These are phyloP conservation scores for Didymella pomorum DNA, from an alignment of 2,329 filamentous ascomycete species.

Conservation along the genomic window DNA sequence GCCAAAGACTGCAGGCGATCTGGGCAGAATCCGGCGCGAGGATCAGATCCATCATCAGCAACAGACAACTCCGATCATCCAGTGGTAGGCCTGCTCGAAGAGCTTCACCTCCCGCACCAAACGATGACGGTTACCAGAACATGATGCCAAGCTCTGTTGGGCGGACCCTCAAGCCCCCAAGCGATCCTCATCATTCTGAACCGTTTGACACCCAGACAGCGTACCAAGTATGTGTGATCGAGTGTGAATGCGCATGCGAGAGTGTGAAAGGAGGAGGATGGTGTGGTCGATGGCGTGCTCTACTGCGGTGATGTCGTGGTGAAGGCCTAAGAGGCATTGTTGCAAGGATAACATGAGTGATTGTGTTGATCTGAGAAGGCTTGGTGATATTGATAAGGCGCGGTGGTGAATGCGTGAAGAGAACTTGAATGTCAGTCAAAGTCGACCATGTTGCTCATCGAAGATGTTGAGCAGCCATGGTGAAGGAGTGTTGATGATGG, in stretches of 20 bases:
- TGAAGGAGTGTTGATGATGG: conserved; percentile 1
- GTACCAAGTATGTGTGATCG: background rate
- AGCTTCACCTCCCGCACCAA: conserved; percentile 15
- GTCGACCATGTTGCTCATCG: background rate
- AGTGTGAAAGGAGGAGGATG: background rate
- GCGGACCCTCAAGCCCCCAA: conserved; percentile 8
- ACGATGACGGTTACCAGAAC: conserved; percentile 8
- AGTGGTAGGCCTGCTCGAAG: conserved; percentile 13
- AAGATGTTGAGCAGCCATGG: conserved; percentile 7
- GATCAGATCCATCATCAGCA: conserved; percentile 10
- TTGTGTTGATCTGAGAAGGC: background rate
- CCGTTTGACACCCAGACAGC: conserved; percentile 14
- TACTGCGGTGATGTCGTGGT: background rate
- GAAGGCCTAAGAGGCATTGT: background rate
- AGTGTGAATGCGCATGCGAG: background rate
- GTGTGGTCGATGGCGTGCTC: background rate
- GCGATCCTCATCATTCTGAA: conserved; percentile 19
- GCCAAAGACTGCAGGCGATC: conserved; percentile 14
- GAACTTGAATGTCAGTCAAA: background rate
- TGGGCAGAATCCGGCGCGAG: conserved; percentile 12
- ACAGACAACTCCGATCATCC: conserved; percentile 8
- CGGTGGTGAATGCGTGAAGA: background rate
- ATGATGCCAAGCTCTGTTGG: conserved; percentile 10
- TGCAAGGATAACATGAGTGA: background rate
- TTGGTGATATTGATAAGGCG: background rate